A percentile compares a stretch with the other conserved stretches of the same genome.
phyloP scores from a whole-genome alignment of 73 alveolate genomes.

The Tetrahymena borealis region DNA sequence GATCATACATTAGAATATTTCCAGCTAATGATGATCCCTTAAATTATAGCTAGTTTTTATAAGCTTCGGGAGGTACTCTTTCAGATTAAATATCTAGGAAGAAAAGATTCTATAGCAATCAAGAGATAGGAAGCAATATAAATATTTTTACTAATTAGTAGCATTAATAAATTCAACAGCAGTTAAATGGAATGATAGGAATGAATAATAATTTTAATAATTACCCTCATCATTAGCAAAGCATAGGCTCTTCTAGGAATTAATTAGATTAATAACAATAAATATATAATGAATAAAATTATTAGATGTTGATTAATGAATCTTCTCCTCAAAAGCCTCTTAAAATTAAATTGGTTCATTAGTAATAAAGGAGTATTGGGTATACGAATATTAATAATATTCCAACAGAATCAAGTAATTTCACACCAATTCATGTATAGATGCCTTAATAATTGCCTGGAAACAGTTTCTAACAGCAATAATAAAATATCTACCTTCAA shows the following conservation, averaged over 20 bases:
- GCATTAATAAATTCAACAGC: not conserved
- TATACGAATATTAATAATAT: not conserved
- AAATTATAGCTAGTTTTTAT: not conserved
- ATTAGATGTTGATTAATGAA: not conserved
- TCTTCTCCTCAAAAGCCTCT: not conserved
- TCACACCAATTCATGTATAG: not conserved
- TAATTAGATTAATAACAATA: not conserved
- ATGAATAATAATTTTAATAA: not conserved
- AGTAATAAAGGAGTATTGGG: not conserved
- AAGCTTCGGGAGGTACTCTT: not conserved
- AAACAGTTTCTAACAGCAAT: not conserved
- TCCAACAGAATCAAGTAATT: not conserved
- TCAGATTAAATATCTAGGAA: not conserved
- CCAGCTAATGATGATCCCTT: not conserved
- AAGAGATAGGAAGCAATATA: not conserved
- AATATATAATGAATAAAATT: not conserved
- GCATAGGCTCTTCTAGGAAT: not conserved
- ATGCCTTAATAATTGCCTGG: not conserved
- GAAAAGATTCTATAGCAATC: not conserved
- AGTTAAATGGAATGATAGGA: not conserved
- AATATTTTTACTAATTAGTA: not conserved
- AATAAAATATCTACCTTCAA: not conserved
- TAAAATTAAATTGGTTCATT: not conserved
- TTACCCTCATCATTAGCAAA: not conserved
- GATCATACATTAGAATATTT: not conserved